These are phyloP conservation scores for Anastatica hierochuntica DNA, from an alignment of 345 rosid genomes.

Conservation along the genomic window DNA sequence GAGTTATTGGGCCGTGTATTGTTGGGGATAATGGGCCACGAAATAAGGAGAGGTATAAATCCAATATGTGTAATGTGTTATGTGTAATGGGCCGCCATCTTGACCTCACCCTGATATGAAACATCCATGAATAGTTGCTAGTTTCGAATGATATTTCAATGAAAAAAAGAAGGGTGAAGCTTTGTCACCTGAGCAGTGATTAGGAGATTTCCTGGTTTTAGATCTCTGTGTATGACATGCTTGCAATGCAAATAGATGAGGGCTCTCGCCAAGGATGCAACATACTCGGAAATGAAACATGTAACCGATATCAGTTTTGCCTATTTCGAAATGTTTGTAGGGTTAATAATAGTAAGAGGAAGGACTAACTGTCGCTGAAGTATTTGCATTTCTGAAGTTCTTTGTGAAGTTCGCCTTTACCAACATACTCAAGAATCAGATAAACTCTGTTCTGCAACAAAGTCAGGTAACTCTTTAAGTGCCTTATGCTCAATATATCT, in stretches of 20 bases:
- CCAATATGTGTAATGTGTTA: too few relatives aligned
- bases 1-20: too few relatives aligned
- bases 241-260: slow-evolving; percentile 98
- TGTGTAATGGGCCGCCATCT: too few relatives aligned
- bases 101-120: slow-evolving; percentile 77
- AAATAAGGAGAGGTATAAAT: too few relatives aligned
- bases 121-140: not conserved
- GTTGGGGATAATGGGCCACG: too few relatives aligned
- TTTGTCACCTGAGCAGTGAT: slow-evolving; percentile 67
- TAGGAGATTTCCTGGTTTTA: slow-evolving; percentile 89
- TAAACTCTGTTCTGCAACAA: slow-evolving; percentile 83
- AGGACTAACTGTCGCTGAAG: slow-evolving; percentile 84
- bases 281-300: slow-evolving; percentile 45
- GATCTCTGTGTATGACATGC: slow-evolving; percentile 96
- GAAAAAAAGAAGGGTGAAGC: not conserved
- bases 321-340: too few relatives aligned
- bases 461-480: too few relatives aligned
- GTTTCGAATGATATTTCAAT: not conserved
- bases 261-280: slow-evolving; percentile 93
- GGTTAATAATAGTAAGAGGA: not conserved
- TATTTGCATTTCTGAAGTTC: slow-evolving; percentile 89
- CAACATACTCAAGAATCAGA: slow-evolving; percentile 87
- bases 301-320: not conserved
- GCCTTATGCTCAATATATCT: not conserved
- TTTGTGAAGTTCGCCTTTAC: slow-evolving; percentile 87